Evolutionary conservation across 495 filamentous ascomycete species (phyloP).

Genomic region (Aspergillus bertholletiae): DNA sequence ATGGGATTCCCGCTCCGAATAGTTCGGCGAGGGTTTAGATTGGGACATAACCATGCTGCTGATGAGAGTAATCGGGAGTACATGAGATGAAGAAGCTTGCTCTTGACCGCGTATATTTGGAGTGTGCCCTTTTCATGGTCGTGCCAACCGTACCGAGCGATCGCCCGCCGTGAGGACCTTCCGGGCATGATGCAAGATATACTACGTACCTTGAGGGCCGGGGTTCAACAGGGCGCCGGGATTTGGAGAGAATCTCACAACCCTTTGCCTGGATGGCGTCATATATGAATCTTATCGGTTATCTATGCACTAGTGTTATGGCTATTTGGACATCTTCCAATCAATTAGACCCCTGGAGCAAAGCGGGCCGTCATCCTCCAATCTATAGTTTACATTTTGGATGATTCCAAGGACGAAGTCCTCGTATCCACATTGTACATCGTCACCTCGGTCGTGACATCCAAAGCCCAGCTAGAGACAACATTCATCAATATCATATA

Average conservation of each 20-base stretch:
- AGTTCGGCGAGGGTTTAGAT: background rate
- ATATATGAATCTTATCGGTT: background rate
- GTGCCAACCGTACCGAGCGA: no score
- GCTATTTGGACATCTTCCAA: background rate
- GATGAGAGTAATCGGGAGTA: no score
- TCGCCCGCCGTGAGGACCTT: background rate
- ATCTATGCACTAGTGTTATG: background rate
- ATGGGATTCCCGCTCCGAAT: background rate
- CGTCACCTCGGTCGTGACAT: background rate
- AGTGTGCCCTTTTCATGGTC: no score
- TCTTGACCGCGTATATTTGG: no score
- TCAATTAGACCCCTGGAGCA: background rate
- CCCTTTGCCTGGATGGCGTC: background rate
- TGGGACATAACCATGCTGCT: background rate
- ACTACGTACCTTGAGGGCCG: background rate
- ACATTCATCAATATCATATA: background rate
- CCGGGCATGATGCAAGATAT: background rate
- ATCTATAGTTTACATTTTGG: background rate
- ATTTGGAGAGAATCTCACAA: background rate
- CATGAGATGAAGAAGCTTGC: no score
- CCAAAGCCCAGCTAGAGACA: background rate
- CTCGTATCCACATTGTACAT: background rate
- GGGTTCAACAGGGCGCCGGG: background rate
- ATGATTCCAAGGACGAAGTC: background rate
- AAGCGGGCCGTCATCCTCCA: background rate